Base-by-base conservation (phyloP, 441 rosid genomes). In the Corymbia citriodora region DNA sequence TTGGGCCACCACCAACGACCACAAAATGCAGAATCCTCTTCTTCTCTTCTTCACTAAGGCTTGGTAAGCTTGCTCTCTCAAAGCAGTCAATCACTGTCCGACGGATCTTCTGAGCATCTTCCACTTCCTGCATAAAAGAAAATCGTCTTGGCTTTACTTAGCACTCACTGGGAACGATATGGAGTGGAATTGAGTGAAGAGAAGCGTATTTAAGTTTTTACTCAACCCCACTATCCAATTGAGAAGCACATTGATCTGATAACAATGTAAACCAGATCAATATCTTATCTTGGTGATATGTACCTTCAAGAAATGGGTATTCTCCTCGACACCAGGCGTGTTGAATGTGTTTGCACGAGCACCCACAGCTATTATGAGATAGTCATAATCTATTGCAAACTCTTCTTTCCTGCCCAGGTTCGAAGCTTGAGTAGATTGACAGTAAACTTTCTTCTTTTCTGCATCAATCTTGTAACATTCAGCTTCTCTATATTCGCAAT, bases 1-100 rank as follows among this genome's bases (percentile, higher is more conserved):
- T 97, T 14, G 99, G 99, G 88, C 99, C 99, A 14, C 99, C 99
- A 88, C 99, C 99, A 79, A 98, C 99, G 72, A 98, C 94, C 74
- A 98, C 97, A 90, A 98, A 98, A 93, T 96, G 99, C 90, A 98
- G 98, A 92, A 95, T 96, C 50, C 88, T 94, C 91, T 94, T 95
- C 88, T 94, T 93, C 92, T 97, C 97, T 89, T 96, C 99, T 93
- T 96, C 99, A 53, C 94, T 95, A 83, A 96, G 93, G 89, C 95
- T 94, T 55, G 99, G 99, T 88, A 98, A 97, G 61, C 95, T 91
- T 50, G 99, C 96, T 93, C 93, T 96, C 91, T 98, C 99, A 93
- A 96, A 98, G 90, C 99, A 95, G 91, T 96, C 97, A 81, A 96
- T 96, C 72, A 98, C 98, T n/a, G 94, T 95, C 88, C 95, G 92